Evolutionary conservation across 108 stramenopile species (phyloP), one percentile per base, ranked within the genome.

Genomic region (Schizochytrium sp.): DNA sequence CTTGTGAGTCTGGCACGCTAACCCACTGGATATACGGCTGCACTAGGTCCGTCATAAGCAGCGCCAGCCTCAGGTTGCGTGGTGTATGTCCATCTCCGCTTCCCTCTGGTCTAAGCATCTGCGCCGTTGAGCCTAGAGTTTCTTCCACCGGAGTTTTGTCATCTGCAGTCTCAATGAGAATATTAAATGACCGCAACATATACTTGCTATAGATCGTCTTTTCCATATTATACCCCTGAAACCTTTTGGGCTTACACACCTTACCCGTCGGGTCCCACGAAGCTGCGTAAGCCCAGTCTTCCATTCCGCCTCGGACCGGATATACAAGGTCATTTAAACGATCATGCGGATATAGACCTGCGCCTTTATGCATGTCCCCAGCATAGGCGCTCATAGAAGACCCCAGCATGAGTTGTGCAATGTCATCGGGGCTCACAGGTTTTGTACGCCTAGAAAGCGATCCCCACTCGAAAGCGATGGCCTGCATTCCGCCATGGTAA

Each of bases 241-340:
- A 94, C 40, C 89, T 88, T 13, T 61, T 89, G 7, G 97, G 96
- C 58, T 90, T 72, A 90, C 96, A 96, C 28, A 87, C 89, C 41
- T 90, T 88, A 15, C 95, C 89, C 3, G 94, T 93, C 0, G 93
- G 90, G 92, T 96, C 97, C 97, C 97, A 99, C 13, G 95, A 96
- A 7, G 96, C 97, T 0, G 96, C 96, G 93, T 97, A 97, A 7
- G 94, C 95, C 97, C 97, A 96, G 92, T 98, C 97, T 90, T 98
- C 97, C 97, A 98, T 97, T n/a, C 97, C 97, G 47, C 98, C 98
- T 42, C 95, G 72, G 44, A 96, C 94, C 40, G 96, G 96, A 88
- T 99, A 93, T 89, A 97, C 88, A 90, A 96, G 72, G 89, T 94
- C 89, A 92, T 97, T 97, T 94, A 96, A 96, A 19, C 94, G 93